These are phyloP conservation scores for Penicillium paradoxum DNA, from an alignment of 495 filamentous ascomycete species.

Conservation along the genomic window DNA sequence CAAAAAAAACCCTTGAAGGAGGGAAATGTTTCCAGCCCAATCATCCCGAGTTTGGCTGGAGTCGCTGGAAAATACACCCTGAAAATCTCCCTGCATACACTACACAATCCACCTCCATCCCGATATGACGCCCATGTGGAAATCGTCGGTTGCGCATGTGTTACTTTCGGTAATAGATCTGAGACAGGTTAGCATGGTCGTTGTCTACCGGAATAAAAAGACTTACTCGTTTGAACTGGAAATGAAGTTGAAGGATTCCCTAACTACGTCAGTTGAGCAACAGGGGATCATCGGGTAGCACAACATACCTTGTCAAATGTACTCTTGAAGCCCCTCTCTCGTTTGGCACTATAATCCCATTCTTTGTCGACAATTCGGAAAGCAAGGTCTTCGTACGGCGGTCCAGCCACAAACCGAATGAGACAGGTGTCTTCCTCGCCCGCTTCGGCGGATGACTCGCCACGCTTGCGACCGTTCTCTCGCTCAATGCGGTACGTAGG, in stretches of 20 bases:
- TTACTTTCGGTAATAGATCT: constrained; percentile 41
- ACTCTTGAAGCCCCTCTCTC: constrained; percentile 90
- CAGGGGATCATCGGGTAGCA: constrained; percentile 5
- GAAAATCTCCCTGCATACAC: constrained; percentile 15
- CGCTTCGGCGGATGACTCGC: constrained; percentile 90
- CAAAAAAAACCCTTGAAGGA: constrained; percentile 3
- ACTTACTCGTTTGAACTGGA: constrained; percentile 86
- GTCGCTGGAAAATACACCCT: constrained; percentile 25
- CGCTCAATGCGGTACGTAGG: constrained; percentile 94
- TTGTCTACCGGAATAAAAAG: background rate
- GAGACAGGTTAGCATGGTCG: constrained; percentile 14
- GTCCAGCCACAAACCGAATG: constrained; percentile 92
- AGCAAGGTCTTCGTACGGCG: constrained; percentile 94
- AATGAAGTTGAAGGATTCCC: constrained; percentile 96
- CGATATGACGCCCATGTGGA: constrained; percentile 20
- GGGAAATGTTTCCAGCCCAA: constrained; percentile 25
- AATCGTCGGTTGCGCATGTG: constrained; percentile 13
- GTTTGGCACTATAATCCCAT: constrained; percentile 97
- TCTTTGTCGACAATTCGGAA: constrained; percentile 98
- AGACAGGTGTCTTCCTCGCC: constrained; percentile 97
- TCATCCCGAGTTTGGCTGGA: constrained; percentile 3
- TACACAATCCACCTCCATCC: constrained; percentile 7
- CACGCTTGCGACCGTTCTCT: constrained; percentile 79
- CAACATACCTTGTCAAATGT: constrained; percentile 90
- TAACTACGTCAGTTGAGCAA: constrained; percentile 27